Evolutionary conservation across 495 filamentous ascomycete genomes (phyloP), one percentile per base, ranked within the genome.

Genomic region (Lindgomyces ingoldianus): DNA sequence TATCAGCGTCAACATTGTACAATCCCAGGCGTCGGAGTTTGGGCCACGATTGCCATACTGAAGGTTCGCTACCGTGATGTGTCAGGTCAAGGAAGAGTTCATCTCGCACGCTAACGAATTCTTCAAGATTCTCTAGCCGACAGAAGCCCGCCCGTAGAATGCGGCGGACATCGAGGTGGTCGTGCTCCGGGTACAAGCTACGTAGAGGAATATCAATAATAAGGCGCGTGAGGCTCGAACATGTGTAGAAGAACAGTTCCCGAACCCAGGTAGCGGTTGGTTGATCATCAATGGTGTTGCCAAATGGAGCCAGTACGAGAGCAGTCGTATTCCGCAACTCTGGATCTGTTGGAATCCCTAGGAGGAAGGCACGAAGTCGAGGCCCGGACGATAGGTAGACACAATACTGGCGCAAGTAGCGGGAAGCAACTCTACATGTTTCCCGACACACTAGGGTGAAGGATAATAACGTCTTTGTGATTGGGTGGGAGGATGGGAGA

Each of bases 41-140:
- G 6, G 71, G 69, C 74, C 75, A 77, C 2, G 62, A 49, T 24
- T 62, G 51, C 77, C 75, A 79, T 2, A 75, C 50, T 1, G 49
- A 36, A 41, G 49, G 4, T 22, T 58, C 53, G 47, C 26, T 9
- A 6, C 22, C 30, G 22, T 58, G 9, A 1, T 29, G 44, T 3
- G 21, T 6, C 11, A 25, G 10, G 3, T 11, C 25, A 19, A 65
- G 48, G 26, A 65, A 58, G 9, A 72, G 69, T 33, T 77, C 67
- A 22, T 63, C 62, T 26, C 62, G 58, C 21, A 70, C 24, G 64
- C 65, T 67, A 67, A 64, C 70, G 29, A 76, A 75, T 58, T 74
- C 74, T 52, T 76, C 74, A 1, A 79, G 59, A 44, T 29, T 54
- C 12, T 61, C 66, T 18, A 78, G 62, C 25, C 63, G 41, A n/a